These are phyloP conservation scores for Vitis hybrid DNA, from an alignment of 177 flowering plant genomes.

Conservation along the genomic window DNA sequence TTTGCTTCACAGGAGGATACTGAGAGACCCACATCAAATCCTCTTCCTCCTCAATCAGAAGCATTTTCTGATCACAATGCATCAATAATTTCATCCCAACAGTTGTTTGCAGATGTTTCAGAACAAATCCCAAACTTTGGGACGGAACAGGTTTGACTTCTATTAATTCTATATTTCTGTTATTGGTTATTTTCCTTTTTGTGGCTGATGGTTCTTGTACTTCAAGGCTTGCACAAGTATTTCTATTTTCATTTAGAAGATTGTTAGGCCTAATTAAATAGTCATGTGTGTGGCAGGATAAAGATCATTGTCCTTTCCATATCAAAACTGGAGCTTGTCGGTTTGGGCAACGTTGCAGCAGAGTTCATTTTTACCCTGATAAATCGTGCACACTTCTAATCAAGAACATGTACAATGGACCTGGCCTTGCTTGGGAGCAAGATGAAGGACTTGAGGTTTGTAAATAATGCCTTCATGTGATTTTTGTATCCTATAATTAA, in stretches of 20 bases:
- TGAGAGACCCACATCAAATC: slow-evolving; percentile 87
- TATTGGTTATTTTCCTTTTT: not conserved
- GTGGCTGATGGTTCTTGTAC: not conserved
- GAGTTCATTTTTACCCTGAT: slow-evolving; percentile 95
- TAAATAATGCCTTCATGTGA: slow-evolving; percentile 45
- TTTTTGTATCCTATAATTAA: slow-evolving; percentile 66
- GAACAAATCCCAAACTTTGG: slow-evolving; percentile 92
- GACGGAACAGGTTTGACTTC: slow-evolving; percentile 69
- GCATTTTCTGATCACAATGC: slow-evolving; percentile 55
- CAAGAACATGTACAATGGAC: slow-evolving; percentile 97
- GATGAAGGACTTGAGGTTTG: slow-evolving; percentile 99
- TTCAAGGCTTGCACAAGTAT: not conserved
- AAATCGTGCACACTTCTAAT: slow-evolving; percentile 87
- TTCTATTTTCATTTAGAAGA: not conserved
- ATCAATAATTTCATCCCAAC: slow-evolving; percentile 38
- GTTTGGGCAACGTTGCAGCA: slow-evolving; percentile 89
- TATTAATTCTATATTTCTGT: not conserved
- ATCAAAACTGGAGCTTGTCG: slow-evolving; percentile 95
- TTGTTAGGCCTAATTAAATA: too few relatives aligned
- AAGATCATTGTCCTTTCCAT: slow-evolving; percentile 97
- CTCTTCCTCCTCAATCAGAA: slow-evolving; percentile 94
- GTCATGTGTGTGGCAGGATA: slow-evolving; percentile 58
- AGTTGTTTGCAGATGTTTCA: slow-evolving; percentile 64
- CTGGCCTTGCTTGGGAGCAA: slow-evolving; percentile 98
- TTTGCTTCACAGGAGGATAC: slow-evolving; percentile 66